phyloP scores from a whole-genome alignment of 108 stramenopile species.

The Nitzschia inconspicua region DNA sequence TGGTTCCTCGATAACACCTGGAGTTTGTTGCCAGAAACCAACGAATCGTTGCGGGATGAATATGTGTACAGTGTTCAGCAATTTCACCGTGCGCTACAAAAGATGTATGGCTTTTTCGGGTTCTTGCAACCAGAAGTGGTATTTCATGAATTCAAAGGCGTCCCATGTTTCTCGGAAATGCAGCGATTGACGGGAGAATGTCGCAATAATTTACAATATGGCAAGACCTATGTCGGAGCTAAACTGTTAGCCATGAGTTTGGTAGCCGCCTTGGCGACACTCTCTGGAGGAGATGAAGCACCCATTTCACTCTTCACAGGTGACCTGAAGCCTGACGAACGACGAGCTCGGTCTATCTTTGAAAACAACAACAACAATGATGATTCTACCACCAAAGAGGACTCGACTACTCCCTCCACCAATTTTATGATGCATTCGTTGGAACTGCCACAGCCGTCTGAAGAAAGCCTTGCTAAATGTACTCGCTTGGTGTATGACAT shows the following conservation, averaged over 20 bases:
- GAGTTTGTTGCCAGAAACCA: conserved; percentile 51
- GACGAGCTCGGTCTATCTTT: too few species aligned
- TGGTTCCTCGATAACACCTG: conserved; percentile 54
- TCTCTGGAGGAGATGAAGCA: conserved; percentile 60
- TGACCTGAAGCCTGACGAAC: conserved; percentile 33
- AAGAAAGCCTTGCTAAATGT: conserved; percentile 5
- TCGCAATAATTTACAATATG: conserved; percentile 30
- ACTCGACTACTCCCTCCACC: too few species aligned
- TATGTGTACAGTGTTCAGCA: conserved; percentile 35
- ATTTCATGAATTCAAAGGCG: conserved; percentile 30
- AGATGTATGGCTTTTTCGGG: conserved; percentile 50
- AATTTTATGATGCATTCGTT: conserved; percentile 25
- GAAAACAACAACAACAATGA: too few species aligned
- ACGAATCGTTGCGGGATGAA: conserved; percentile 38
- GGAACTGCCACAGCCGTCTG: background rate
- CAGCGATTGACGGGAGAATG: conserved; percentile 7
- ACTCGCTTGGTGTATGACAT: conserved; percentile 42
- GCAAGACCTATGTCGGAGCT: conserved; percentile 43
- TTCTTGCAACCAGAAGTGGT: conserved; percentile 35
- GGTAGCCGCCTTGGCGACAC: conserved; percentile 43
- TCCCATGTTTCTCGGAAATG: conserved; percentile 24
- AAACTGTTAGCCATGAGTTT: conserved; percentile 37
- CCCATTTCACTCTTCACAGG: conserved; percentile 50
- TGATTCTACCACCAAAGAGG: too few species aligned
- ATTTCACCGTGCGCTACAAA: conserved; percentile 38